phyloP scores from a whole-genome alignment of 371 early-diverging fungal genomes.

The Mortierella sp. region DNA sequence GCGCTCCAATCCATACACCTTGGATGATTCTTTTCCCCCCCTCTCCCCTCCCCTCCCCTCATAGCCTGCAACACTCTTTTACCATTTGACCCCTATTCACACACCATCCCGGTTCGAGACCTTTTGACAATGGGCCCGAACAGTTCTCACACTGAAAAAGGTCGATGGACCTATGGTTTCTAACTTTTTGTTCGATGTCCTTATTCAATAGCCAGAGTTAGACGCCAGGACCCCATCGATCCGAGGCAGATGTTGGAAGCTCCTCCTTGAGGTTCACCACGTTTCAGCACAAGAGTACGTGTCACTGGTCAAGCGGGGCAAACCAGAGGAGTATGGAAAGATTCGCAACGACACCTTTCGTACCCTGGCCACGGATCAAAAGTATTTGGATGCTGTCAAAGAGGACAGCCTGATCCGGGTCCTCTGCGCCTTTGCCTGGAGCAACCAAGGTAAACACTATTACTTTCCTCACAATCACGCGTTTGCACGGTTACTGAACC shows the following conservation, averaged over 20 bases:
- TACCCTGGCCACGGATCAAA: slow-evolving; percentile 85
- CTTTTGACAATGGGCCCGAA: too few species aligned
- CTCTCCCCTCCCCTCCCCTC: too few species aligned
- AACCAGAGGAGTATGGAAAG: slow-evolving; percentile 75
- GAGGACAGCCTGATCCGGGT: slow-evolving; percentile 84
- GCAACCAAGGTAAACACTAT: slow-evolving; percentile 51
- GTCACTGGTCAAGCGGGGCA: slow-evolving; percentile 74
- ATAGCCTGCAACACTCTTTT: too few species aligned
- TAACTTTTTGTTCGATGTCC: too few species aligned
- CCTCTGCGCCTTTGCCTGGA: slow-evolving; percentile 91
- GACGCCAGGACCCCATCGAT: slow-evolving; percentile 21
- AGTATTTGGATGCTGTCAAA: slow-evolving; percentile 76
- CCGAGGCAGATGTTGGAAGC: slow-evolving; percentile 76
- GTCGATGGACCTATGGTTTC: too few species aligned
- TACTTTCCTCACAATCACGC: slow-evolving; percentile 6
- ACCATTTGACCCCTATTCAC: too few species aligned
- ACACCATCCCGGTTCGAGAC: too few species aligned
- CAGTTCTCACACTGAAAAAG: too few species aligned
- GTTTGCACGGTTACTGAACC: background rate
- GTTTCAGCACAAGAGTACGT: slow-evolving; percentile 83
- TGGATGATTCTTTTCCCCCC: too few species aligned
- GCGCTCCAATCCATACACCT: too few species aligned
- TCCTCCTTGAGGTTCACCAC: slow-evolving; percentile 80
- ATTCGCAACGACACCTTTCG: slow-evolving; percentile 92
- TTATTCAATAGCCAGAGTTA: slow-evolving; percentile 1